These are phyloP conservation scores for Rostrohypoxylon terebratum DNA, from an alignment of 495 filamentous ascomycete genomes.

Conservation along the genomic window DNA sequence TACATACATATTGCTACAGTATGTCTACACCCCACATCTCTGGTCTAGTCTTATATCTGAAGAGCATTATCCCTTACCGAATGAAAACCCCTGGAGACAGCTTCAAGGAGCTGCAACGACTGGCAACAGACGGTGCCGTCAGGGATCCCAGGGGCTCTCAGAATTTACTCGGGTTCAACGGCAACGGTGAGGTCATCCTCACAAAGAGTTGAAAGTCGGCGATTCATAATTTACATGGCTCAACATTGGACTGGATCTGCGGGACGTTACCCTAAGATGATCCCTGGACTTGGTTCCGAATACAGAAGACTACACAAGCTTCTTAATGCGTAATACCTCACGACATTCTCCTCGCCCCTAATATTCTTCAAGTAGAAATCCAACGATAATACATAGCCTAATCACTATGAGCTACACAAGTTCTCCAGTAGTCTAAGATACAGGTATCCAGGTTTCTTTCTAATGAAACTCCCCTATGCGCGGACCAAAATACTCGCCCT, in stretches of 20 bases:
- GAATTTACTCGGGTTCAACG: slow-evolving; percentile 36
- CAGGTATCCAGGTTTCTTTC: not conserved
- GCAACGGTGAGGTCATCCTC: slow-evolving; percentile 33
- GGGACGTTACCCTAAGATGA: not conserved
- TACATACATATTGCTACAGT: slow-evolving; percentile 11
- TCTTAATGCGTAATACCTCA: not conserved
- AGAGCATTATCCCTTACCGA: slow-evolving; percentile 38
- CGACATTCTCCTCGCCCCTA: slow-evolving; percentile 10
- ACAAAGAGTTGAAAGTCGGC: slow-evolving; percentile 1
- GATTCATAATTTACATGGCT: not conserved
- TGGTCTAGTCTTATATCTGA: slow-evolving; percentile 36
- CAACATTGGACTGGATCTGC: not conserved
- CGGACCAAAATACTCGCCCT: slow-evolving; percentile 56
- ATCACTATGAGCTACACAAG: not conserved
- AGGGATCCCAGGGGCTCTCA: slow-evolving; percentile 24
- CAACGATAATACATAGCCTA: slow-evolving; percentile 21
- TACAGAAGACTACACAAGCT: not conserved
- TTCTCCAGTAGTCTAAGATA: not conserved
- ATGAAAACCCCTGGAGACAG: slow-evolving; percentile 27
- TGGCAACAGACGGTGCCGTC: slow-evolving; percentile 23
- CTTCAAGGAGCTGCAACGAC: slow-evolving; percentile 22
- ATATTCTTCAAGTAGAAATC: slow-evolving; percentile 21
- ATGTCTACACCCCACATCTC: slow-evolving; percentile 55
- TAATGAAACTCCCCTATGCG: slow-evolving; percentile 50
- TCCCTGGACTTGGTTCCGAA: too few species aligned